A percentile compares a stretch with the other conserved stretches of the same genome.
phyloP scores from a whole-genome alignment of 768 basidiomycete species.

The Amanita phalloides region DNA sequence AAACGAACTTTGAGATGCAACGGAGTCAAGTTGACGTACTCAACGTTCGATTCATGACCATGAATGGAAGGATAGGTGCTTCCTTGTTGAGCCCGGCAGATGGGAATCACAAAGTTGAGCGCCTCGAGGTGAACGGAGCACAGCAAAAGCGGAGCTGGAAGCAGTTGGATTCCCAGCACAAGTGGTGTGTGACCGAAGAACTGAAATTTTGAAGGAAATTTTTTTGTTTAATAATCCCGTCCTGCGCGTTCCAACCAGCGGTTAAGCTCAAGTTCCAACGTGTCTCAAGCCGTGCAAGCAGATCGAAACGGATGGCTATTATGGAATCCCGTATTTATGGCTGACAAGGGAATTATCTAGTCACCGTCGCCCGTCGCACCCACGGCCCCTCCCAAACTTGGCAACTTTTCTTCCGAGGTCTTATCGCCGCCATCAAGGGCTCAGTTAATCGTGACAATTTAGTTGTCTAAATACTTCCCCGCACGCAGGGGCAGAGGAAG shows the following conservation, averaged over 20 bases:
- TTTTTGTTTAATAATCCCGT: background rate
- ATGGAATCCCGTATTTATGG: background rate
- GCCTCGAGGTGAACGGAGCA: background rate
- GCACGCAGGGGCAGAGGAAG: background rate
- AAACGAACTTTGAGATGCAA: no score
- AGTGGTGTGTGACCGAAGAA: background rate
- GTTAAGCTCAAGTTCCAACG: background rate
- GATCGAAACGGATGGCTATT: background rate
- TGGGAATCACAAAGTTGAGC: background rate
- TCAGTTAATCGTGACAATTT: background rate
- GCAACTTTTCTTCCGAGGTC: constrained; percentile 2
- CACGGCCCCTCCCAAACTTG: background rate
- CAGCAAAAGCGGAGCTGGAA: background rate
- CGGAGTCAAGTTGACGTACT: no score
- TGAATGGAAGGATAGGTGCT: no score
- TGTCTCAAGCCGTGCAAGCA: background rate
- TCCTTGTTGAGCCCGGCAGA: background rate
- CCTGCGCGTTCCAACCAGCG: no score
- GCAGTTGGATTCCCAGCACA: background rate
- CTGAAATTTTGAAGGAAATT: background rate
- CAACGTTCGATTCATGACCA: no score
- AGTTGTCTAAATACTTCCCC: constrained; percentile 1
- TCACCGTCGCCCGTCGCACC: background rate
- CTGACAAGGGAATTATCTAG: background rate
- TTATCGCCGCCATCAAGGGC: background rate